Base-by-base conservation (phyloP, 164 flowering plant genomes). In the Umbellularia californica region DNA sequence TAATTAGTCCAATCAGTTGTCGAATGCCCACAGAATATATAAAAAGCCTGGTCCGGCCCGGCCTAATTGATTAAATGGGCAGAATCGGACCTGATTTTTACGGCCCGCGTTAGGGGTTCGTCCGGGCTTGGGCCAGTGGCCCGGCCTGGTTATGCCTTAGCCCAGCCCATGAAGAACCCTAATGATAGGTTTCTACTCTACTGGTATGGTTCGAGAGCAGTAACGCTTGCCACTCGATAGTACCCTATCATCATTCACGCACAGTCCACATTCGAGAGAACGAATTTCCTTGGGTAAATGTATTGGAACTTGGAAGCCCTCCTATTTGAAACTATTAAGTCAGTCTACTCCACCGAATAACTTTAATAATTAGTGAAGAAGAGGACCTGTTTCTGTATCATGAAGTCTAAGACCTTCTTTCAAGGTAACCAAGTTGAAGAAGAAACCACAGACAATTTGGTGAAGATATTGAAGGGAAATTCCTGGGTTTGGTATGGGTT, bases 81-180 rank as follows among this genome's bases (percentile, higher is more conserved):
- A 4, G 30, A 4, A 0, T 28, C 30, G 0, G 30, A 4, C 30
- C 30, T 28, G 30, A 28, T 0, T 30, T 30, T 30, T 30, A 3
- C 5, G 0, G 33, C 5, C 33, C 5, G 5, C 0, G 5, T 30
- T 30, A 0, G 0, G 33, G 33, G 0, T 30, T 30, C 0, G 0
- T 30, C 33, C 0, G 33, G 0, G 33, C 5, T 0, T 30, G 35
- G 35, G 35, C 35, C 5, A 30, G 35, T 30, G 35, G 35, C 5
- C 35, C 0, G 35, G 35, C 1, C 5, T 30, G 35, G 5, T 3
- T 30, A 30, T 30, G 35, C 6, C 35, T 30, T 30, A 30, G 35
- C 35, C 5, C 35, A 0, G 35, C 35, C 33, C 35, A 30, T 30
- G 35, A 30, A 30, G 5, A 30, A 30, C 5, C 35, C 6, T 30